Conservation (phyloP, 441 rosid species). For the Lagerstroemia fauriei region DNA sequence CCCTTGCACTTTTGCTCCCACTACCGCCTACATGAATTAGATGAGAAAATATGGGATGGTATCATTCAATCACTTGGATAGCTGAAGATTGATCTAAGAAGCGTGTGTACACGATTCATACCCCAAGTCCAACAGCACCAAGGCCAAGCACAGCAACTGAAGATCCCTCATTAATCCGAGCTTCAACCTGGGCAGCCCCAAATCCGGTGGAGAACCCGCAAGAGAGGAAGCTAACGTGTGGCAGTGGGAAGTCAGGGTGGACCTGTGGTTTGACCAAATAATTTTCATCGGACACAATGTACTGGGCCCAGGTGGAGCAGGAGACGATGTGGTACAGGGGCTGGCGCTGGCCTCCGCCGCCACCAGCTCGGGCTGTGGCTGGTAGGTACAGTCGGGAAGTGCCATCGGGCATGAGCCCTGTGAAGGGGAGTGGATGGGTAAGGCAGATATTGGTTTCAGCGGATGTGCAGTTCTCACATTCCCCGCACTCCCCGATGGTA, state of each 20-base stretch:
- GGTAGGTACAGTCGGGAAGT: slow-evolving; percentile 42
- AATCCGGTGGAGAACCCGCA: slow-evolving; percentile 56
- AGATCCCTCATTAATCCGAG: slow-evolving; percentile 48
- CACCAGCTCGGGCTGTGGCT: background rate
- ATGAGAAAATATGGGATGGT: too few relatives aligned
- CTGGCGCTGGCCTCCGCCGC: slow-evolving; percentile 32
- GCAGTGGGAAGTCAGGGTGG: slow-evolving; percentile 20
- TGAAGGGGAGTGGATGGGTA: slow-evolving; percentile 19
- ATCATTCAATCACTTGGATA: too few relatives aligned
- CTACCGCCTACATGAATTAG: slow-evolving; percentile 35
- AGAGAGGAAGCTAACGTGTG: slow-evolving; percentile 46
- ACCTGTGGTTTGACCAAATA: slow-evolving; percentile 31
- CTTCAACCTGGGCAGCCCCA: slow-evolving; percentile 66
- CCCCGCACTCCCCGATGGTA: slow-evolving; percentile 38
- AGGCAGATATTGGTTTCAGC: slow-evolving; percentile 41
- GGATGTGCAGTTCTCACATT: slow-evolving; percentile 44
- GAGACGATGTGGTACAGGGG: slow-evolving; percentile 36
- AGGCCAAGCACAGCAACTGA: slow-evolving; percentile 61
- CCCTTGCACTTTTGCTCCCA: slow-evolving; percentile 45
- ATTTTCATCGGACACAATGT: slow-evolving; percentile 36
- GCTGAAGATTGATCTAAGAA: background rate
- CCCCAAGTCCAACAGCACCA: slow-evolving; percentile 70
- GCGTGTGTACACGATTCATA: slow-evolving; percentile 1
- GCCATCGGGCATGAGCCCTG: slow-evolving; percentile 43
- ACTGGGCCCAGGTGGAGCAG: slow-evolving; percentile 56